A percentile compares a stretch with the other conserved stretches of the same genome.
phyloP scores from a whole-genome alignment of 495 filamentous ascomycete genomes.

The Lophiotrema nucula region DNA sequence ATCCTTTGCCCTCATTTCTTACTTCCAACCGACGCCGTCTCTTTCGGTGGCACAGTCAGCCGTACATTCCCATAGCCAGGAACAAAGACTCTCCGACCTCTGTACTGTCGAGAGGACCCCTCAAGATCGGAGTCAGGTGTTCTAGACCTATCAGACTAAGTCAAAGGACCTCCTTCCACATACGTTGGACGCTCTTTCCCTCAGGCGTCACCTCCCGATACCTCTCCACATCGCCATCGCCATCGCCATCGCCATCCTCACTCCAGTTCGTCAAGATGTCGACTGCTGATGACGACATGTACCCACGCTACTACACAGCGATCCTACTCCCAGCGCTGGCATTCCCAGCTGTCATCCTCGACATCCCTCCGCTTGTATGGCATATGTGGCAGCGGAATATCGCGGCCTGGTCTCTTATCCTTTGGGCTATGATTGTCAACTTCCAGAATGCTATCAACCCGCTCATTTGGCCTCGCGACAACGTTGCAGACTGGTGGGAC shows the following conservation, averaged over 20 bases:
- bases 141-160: neutral
- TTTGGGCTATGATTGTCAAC: constrained; percentile 65
- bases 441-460: constrained; percentile 71
- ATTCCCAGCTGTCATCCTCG: constrained; percentile 55
- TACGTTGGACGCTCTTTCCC: neutral
- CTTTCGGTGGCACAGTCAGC: no score
- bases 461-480: constrained; percentile 75
- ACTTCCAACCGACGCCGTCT: no score
- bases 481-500: constrained; percentile 65
- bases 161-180: neutral
- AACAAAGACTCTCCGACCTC: no score
- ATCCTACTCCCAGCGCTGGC: constrained; percentile 51
- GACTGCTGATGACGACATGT: no score
- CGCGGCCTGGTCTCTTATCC: constrained; percentile 60
- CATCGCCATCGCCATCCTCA: no score
- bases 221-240: no score
- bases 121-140: no score
- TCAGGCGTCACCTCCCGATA: neutral
- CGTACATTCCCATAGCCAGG: no score
- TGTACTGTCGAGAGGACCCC: no score
- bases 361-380: constrained; percentile 55
- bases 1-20: no score
- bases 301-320: constrained; percentile 18
- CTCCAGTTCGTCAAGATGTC: no score
- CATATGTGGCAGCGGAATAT: constrained; percentile 61